Percentiles rank a stretch among this genome's conserved stretches.
These are phyloP conservation scores for Hortiboletus campestris DNA, from an alignment of 768 basidiomycete genomes.

Conservation along the genomic window DNA sequence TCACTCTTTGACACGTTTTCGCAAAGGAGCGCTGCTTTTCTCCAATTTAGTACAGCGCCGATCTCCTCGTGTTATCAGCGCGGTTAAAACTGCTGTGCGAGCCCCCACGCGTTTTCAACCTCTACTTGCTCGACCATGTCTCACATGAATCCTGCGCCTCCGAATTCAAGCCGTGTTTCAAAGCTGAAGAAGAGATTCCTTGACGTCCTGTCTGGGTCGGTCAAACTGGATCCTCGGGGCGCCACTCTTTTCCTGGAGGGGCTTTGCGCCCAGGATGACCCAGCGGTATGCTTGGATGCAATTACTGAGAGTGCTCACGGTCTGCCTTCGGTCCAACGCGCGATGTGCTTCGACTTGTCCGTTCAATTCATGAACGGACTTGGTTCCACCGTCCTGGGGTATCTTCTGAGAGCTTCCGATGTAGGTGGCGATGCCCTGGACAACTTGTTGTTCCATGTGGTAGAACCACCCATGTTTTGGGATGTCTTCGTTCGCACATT, in stretches of 20 bases:
- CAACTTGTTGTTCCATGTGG: constrained; percentile 40
- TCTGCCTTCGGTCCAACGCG: constrained; percentile 35
- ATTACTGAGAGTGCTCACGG: constrained; percentile 39
- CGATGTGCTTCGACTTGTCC: constrained; percentile 40
- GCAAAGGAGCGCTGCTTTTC: background rate
- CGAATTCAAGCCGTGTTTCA: constrained; percentile 1
- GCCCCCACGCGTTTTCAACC: background rate
- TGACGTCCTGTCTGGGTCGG: constrained; percentile 30
- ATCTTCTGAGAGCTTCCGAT: constrained; percentile 37
- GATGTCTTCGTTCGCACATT: constrained; percentile 33
- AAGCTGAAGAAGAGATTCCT: constrained; percentile 36
- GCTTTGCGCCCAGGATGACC: constrained; percentile 41
- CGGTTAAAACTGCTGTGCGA: background rate
- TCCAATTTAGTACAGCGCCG: background rate
- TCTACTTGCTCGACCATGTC: background rate
- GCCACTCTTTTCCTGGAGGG: constrained; percentile 44
- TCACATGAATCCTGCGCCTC: background rate
- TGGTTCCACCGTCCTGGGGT: constrained; percentile 36
- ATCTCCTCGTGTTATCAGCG: background rate
- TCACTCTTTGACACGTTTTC: no score
- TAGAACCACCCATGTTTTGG: constrained; percentile 56
- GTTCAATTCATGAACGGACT: constrained; percentile 42
- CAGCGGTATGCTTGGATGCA: constrained; percentile 36
- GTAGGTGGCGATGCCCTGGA: constrained; percentile 43
- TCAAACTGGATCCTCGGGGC: constrained; percentile 21